A percentile compares a stretch with the other conserved stretches of the same genome.
Conservation (phyloP, 805 yeast genomes). For the Ogataea nonfermentans region DNA sequence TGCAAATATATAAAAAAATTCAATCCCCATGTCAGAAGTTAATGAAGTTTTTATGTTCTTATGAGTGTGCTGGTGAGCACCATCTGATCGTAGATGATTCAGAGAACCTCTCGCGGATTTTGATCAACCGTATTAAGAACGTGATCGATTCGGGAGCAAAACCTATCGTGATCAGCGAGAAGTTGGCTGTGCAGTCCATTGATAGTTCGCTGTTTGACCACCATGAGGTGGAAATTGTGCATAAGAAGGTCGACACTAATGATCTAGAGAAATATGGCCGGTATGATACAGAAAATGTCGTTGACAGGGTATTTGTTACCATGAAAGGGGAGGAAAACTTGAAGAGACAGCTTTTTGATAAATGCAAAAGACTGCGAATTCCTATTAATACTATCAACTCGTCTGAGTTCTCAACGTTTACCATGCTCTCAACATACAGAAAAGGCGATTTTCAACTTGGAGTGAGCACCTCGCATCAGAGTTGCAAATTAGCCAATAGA, state of each 20-base stretch:
- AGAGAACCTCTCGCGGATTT: constrained; percentile 36
- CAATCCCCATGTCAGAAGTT: constrained; percentile 1
- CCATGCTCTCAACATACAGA: constrained; percentile 65
- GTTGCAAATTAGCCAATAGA: constrained; percentile 81
- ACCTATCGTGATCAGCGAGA: constrained; percentile 47
- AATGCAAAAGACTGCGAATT: constrained; percentile 62
- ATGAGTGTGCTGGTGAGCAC: constrained; percentile 46
- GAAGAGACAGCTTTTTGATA: constrained; percentile 43
- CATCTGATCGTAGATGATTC: constrained; percentile 57
- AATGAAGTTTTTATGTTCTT: constrained; percentile 38
- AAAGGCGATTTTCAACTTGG: constrained; percentile 80
- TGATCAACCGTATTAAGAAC: constrained; percentile 46
- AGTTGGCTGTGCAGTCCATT: constrained; percentile 17
- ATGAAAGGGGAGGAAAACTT: constrained; percentile 29
- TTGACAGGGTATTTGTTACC: constrained; percentile 75
- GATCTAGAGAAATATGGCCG: constrained; percentile 64
- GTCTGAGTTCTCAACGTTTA: constrained; percentile 70
- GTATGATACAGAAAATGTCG: constrained; percentile 55
- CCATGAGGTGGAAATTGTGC: constrained; percentile 17
- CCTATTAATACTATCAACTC: constrained; percentile 81
- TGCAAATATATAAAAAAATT: constrained; percentile 8
- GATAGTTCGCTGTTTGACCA: constrained; percentile 19
- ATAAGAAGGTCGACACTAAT: constrained; percentile 35
- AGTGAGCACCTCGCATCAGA: constrained; percentile 82
- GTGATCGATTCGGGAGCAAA: constrained; percentile 54